Conservation (phyloP, 148 eudicot species). For the Camellia granthamiana region DNA sequence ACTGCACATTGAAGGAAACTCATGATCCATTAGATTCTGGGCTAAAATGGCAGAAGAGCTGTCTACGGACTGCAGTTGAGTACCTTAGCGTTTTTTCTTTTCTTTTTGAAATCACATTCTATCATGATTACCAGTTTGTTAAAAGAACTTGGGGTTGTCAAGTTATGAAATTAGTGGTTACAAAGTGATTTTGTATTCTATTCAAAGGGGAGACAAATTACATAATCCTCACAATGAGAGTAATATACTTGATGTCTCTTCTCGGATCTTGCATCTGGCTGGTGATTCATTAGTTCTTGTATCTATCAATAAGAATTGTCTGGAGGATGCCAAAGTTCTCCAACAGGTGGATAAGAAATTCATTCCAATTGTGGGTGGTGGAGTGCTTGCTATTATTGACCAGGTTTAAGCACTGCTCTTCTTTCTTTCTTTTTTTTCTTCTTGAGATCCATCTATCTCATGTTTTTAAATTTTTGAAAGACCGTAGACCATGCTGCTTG, state of each 20-base stretch:
- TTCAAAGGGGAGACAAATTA: slow-evolving; percentile 45
- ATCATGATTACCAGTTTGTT: not conserved
- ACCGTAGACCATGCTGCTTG: not conserved
- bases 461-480: not conserved
- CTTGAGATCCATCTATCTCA: not conserved
- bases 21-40: slow-evolving; percentile 38
- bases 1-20: not conserved
- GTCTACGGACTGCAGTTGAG: slow-evolving; percentile 29
- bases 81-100: slow-evolving; percentile 9
- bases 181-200: slow-evolving; percentile 1
- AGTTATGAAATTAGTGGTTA: not conserved
- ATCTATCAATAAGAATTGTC: slow-evolving; percentile 54
- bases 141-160: not conserved
- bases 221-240: slow-evolving; percentile 32
- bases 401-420: slow-evolving; percentile 51
- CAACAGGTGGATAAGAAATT: slow-evolving; percentile 88
- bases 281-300: slow-evolving; percentile 77
- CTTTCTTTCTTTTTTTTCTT: slow-evolving; percentile 8
- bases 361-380: slow-evolving; percentile 83
- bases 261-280: slow-evolving; percentile 59
- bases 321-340: slow-evolving; percentile 73
- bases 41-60: slow-evolving; percentile 60
- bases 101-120: not conserved
- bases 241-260: slow-evolving; percentile 61
- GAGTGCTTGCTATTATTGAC: slow-evolving; percentile 76